Conservation (phyloP, 306 rosid genomes). For the Senna siamea region DNA sequence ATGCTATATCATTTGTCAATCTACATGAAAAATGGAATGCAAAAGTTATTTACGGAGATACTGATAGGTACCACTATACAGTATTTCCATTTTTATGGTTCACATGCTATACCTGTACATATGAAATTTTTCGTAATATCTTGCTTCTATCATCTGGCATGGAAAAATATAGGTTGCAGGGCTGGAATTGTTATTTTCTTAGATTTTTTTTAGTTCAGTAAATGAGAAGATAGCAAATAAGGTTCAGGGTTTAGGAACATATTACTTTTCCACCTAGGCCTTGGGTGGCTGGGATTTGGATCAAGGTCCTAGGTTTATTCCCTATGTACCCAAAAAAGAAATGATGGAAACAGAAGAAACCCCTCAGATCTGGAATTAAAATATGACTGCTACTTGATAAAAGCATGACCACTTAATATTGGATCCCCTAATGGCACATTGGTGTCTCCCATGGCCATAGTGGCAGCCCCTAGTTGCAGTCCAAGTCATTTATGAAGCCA, state of each 20-base stretch:
- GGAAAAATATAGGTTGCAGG: conserved; percentile 12
- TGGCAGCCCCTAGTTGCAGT: background rate
- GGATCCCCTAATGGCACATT: no score
- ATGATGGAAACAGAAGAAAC: background rate
- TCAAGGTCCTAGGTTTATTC: background rate
- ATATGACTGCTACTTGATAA: background rate
- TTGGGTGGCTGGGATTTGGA: background rate
- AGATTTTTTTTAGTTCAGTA: background rate
- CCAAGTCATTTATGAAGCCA: background rate
- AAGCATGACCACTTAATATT: background rate
- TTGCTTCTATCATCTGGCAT: background rate
- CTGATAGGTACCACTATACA: conserved; percentile 71
- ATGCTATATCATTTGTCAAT: conserved; percentile 86
- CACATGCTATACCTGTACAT: background rate
- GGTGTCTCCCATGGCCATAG: no score
- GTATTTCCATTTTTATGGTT: conserved; percentile 19
- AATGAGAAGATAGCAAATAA: background rate
- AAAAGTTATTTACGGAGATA: conserved; percentile 90
- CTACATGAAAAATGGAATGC: conserved; percentile 87
- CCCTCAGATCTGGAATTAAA: no score
- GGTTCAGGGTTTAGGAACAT: background rate
- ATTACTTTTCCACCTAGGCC: background rate
- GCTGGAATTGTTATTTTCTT: background rate
- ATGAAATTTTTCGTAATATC: background rate
- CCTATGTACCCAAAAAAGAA: background rate